Evolutionary conservation across 345 rosid species (phyloP), one percentile per base, ranked within the genome.

Genomic region (Eutrema yunnanense): DNA sequence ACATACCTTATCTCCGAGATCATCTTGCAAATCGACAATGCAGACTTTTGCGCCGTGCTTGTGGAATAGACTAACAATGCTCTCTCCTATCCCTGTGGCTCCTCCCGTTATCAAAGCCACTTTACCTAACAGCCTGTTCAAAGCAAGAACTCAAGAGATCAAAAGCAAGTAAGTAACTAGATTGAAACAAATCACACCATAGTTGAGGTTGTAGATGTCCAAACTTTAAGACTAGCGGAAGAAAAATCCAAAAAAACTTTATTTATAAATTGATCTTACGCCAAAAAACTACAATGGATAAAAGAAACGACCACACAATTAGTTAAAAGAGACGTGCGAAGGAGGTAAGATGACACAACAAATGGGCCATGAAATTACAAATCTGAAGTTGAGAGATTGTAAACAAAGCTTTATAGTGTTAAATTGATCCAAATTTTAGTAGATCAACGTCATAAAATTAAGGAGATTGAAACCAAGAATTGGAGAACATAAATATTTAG

Each of bases 61-160:
- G 84, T 84, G 84, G 78, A 94, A 91, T 27, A 85, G 75, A 12
- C 87, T 88, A 37, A 61, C 89, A 22, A 86, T 94, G 79, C 89
- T 86, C 81, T 94, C 97, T 14, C 98, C 98, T 43, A 94, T 91
- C 53, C 98, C 98, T 12, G 81, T 70, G 42, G 96, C 92, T 83
- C 92, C 98, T 58, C 98, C 95, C 0, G 95, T 91, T 38, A 94
- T 78, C 74, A 91, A 64, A 48, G 97, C 95, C 27, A n/a, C n/a
- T n/a, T n/a, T n/a, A n/a, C n/a, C n/a, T n/a, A n/a, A n/a, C n/a
- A n/a, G n/a, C n/a, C n/a, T n/a, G n/a, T n/a, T n/a, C n/a, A n/a
- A n/a, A n/a, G n/a, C n/a, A n/a, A n/a, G n/a, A n/a, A n/a, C n/a
- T n/a, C n/a, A n/a, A n/a, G n/a, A n/a, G n/a, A n/a, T n/a, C n/a